phyloP scores from a whole-genome alignment of 306 rosid genomes.

The Fragaria vesca region DNA sequence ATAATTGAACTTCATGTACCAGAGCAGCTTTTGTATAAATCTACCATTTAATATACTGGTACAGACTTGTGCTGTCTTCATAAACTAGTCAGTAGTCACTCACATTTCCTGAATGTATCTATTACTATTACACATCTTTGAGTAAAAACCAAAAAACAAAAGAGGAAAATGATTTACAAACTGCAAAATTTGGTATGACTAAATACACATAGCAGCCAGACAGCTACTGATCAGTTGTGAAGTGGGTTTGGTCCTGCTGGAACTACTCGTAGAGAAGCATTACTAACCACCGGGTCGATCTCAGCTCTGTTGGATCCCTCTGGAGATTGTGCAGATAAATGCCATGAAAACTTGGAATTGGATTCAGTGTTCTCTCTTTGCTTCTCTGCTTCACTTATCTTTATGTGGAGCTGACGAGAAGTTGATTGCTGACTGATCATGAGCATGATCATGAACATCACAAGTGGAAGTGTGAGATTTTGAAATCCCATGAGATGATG shows the following conservation, averaged over 20 bases:
- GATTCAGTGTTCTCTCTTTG: constrained; percentile 25
- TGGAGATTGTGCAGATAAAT: constrained; percentile 40
- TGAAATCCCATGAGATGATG: constrained; percentile 47
- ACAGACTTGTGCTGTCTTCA: constrained; percentile 15
- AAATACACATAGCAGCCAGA: constrained; percentile 30
- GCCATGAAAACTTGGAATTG: constrained; percentile 42
- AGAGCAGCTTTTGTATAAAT: constrained; percentile 5
- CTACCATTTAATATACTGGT: constrained; percentile 22
- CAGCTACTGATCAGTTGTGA: constrained; percentile 58
- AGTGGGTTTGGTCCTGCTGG: constrained; percentile 91
- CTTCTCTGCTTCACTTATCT: constrained; percentile 40
- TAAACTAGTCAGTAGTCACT: not conserved
- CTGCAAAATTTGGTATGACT: constrained; percentile 42
- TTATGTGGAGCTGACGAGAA: constrained; percentile 40
- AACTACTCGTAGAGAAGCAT: constrained; percentile 62
- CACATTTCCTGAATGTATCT: constrained; percentile 26
- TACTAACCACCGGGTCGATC: constrained; percentile 26
- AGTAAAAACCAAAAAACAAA: not conserved
- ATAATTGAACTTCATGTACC: constrained; percentile 12
- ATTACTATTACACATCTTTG: constrained; percentile 19
- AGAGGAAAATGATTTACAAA: constrained; percentile 27
- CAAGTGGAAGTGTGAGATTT: constrained; percentile 40
- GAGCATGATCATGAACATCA: constrained; percentile 48
- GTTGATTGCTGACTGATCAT: constrained; percentile 49
- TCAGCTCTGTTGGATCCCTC: constrained; percentile 29